Conservation (phyloP, 2,329 filamentous ascomycete genomes). For the Colletotrichum sp. region DNA sequence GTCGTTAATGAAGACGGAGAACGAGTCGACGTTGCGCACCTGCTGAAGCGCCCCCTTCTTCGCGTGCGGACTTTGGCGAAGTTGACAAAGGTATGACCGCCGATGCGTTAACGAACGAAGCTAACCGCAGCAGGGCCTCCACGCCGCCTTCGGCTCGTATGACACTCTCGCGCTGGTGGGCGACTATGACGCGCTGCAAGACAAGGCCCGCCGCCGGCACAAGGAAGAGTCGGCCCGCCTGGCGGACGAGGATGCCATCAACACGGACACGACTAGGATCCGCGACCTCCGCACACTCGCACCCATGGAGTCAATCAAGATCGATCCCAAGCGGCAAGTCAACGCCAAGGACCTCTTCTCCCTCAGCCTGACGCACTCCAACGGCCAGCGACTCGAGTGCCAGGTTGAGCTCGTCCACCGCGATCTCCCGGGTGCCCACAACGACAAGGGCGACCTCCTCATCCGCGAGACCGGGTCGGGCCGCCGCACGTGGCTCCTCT, state of each 20-base stretch:
- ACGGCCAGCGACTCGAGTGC: slow-evolving; percentile 87
- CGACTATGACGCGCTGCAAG: slow-evolving; percentile 74
- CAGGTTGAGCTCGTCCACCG: slow-evolving; percentile 86
- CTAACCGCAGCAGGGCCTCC: slow-evolving; percentile 51
- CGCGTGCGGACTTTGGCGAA: slow-evolving; percentile 88
- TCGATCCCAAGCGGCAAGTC: slow-evolving; percentile 83
- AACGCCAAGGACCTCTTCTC: slow-evolving; percentile 90
- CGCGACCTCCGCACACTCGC: slow-evolving; percentile 81
- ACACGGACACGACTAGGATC: slow-evolving; percentile 80
- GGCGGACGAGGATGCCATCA: slow-evolving; percentile 84
- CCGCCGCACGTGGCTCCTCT: slow-evolving; percentile 80
- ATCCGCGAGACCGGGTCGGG: slow-evolving; percentile 86
- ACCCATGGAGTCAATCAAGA: slow-evolving; percentile 69
- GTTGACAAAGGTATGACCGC: slow-evolving; percentile 69
- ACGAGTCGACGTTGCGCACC: slow-evolving; percentile 90
- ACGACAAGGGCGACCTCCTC: slow-evolving; percentile 81
- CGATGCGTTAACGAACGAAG: background rate
- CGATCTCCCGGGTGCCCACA: slow-evolving; percentile 73
- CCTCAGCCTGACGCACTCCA: slow-evolving; percentile 85
- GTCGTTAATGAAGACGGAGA: slow-evolving; percentile 79
- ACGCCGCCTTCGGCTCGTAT: slow-evolving; percentile 57
- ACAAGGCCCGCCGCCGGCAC: slow-evolving; percentile 71
- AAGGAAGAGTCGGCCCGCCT: slow-evolving; percentile 72
- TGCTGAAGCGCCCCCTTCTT: slow-evolving; percentile 87
- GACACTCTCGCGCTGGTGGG: slow-evolving; percentile 43